Conservation (phyloP, 352 stramenopile genomes). For the Phytophthora nicotianae region DNA sequence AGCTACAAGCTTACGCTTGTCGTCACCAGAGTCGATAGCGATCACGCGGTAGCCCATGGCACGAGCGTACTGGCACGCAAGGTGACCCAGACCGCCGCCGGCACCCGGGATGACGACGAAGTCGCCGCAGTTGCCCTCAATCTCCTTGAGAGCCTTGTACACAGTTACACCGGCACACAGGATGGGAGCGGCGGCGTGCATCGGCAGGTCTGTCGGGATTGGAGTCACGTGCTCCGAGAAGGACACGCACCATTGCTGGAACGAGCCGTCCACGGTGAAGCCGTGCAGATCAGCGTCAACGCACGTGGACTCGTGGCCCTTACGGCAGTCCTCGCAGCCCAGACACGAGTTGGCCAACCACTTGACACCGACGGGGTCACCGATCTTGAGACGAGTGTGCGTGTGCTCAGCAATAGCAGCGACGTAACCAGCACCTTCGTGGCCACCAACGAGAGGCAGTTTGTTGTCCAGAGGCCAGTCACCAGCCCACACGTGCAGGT, state of each 20-base stretch:
- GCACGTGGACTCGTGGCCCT: conserved; percentile 50
- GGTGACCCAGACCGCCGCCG: conserved; percentile 78
- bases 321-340: conserved; percentile 52
- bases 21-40: conserved; percentile 62
- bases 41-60: conserved; percentile 73
- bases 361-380: conserved; percentile 51
- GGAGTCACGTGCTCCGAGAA: conserved; percentile 75
- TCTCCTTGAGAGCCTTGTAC: conserved; percentile 79
- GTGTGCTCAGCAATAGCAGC: conserved; percentile 46
- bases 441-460: conserved; percentile 50
- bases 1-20: conserved; percentile 63
- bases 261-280: conserved; percentile 47
- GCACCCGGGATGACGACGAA: conserved; percentile 63
- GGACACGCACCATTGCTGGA: conserved; percentile 62
- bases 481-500: conserved; percentile 46
- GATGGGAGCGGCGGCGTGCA: conserved; percentile 59
- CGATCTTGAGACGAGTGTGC: conserved; percentile 40
- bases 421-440: conserved; percentile 54
- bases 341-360: conserved; percentile 51
- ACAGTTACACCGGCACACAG: conserved; percentile 88
- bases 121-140: conserved; percentile 42
- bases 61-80: conserved; percentile 75
- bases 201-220: conserved; percentile 57
- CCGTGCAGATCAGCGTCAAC: conserved; percentile 36
- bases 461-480: conserved; percentile 43